Evolutionary conservation across 78 protist species (phyloP).

Genomic region (Guillardia theta): DNA sequence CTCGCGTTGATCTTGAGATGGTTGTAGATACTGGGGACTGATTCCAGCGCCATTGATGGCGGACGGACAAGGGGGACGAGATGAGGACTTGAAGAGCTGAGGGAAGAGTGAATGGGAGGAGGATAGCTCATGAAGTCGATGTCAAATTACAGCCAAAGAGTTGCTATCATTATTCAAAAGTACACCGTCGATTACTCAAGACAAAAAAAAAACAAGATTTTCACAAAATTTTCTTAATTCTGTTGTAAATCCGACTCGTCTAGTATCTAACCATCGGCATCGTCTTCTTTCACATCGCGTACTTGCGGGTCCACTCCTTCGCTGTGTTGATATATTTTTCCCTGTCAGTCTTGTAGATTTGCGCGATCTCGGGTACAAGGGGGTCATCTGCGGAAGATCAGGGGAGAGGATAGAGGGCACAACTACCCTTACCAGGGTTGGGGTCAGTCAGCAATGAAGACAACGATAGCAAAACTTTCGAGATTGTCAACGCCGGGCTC

Average conservation of each 20-base stretch:
- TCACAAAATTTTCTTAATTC: neutral
- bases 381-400: slow-evolving; percentile 91
- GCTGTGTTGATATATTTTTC: slow-evolving; percentile 48
- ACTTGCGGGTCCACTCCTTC: slow-evolving; percentile 81
- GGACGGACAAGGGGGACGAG: no score
- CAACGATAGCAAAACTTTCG: slow-evolving; percentile 78
- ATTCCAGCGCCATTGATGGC: no score
- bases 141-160: no score
- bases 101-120: no score
- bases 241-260: neutral
- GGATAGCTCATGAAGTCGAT: no score
- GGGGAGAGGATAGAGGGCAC: no score
- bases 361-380: slow-evolving; percentile 90
- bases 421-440: slow-evolving; percentile 78
- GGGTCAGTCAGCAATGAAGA: slow-evolving; percentile 90
- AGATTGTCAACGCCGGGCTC: slow-evolving; percentile 93
- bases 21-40: no score
- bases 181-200: neutral
- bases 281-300: slow-evolving; percentile 53
- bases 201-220: neutral
- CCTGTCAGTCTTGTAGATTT: slow-evolving; percentile 70
- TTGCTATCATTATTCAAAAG: no score
- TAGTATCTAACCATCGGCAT: neutral
- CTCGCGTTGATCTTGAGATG: no score
- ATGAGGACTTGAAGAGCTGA: no score